phyloP scores from a whole-genome alignment of 2,329 filamentous ascomycete species.

The Microdochium trichocladiopsis region DNA sequence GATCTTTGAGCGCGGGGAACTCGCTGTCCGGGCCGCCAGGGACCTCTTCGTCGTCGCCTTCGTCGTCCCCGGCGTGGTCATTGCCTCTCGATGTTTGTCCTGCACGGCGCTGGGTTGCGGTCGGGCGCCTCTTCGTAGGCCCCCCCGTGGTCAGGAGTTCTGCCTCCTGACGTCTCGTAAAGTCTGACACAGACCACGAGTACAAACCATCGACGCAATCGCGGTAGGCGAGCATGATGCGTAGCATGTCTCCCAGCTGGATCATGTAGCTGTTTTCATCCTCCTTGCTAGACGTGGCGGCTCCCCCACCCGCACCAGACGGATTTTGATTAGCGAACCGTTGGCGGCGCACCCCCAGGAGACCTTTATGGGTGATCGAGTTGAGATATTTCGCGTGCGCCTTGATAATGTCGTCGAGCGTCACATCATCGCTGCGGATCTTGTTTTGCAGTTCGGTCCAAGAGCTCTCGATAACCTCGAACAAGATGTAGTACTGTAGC shows the following conservation, averaged over 20 bases:
- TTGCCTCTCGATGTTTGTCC: conserved; percentile 8
- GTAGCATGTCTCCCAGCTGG: conserved; percentile 87
- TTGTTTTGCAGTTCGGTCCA: conserved; percentile 86
- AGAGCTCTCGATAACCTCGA: conserved; percentile 94
- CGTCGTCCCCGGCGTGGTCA: conserved; percentile 9
- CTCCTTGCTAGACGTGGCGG: conserved; percentile 38
- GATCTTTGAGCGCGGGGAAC: conserved; percentile 67
- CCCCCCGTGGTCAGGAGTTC: conserved; percentile 57
- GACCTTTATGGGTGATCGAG: conserved; percentile 90
- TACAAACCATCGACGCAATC: conserved; percentile 92
- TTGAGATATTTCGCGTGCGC: conserved; percentile 88
- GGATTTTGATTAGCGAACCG: conserved; percentile 31
- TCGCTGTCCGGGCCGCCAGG: conserved; percentile 55
- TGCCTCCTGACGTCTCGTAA: conserved; percentile 81
- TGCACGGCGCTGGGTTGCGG: conserved; percentile 12
- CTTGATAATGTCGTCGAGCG: conserved; percentile 88
- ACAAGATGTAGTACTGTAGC: conserved; percentile 96
- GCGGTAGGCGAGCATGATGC: conserved; percentile 89
- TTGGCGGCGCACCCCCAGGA: conserved; percentile 65
- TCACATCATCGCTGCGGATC: conserved; percentile 78
- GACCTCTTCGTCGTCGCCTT: conserved; percentile 20
- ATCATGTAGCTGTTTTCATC: conserved; percentile 74
- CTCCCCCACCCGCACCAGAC: conserved; percentile 26
- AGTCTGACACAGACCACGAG: conserved; percentile 90
- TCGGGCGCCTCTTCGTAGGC: conserved; percentile 21